These are phyloP conservation scores for Suillus clintonianus DNA, from an alignment of 768 basidiomycete species.

Conservation along the genomic window DNA sequence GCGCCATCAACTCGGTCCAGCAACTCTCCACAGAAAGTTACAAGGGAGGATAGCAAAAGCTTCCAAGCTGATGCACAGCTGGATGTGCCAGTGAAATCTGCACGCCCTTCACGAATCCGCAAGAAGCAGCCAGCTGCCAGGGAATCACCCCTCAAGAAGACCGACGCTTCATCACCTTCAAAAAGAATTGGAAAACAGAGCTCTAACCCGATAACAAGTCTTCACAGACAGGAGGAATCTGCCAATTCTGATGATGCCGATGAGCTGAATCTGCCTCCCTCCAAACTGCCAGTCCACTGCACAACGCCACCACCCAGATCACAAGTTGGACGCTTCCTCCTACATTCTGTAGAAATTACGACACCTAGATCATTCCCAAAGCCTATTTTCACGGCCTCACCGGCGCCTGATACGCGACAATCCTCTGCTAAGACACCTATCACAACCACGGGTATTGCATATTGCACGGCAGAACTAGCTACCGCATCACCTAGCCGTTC, in stretches of 20 bases:
- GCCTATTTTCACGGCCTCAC: constrained; percentile 12
- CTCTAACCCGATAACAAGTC: background rate
- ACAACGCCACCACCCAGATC: constrained; percentile 24
- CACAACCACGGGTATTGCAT: constrained; percentile 19
- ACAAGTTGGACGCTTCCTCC: constrained; percentile 21
- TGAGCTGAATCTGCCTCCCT: constrained; percentile 28
- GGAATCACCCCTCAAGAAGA: constrained; percentile 6
- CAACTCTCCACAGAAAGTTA: background rate
- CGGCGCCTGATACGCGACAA: background rate
- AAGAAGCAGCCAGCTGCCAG: background rate
- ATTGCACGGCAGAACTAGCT: constrained; percentile 1
- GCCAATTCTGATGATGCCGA: constrained; percentile 20
- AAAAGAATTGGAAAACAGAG: background rate
- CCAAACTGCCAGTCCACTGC: constrained; percentile 13
- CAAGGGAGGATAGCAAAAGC: background rate
- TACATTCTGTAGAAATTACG: constrained; percentile 33
- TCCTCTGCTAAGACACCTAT: constrained; percentile 8
- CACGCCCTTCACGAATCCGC: constrained; percentile 1
- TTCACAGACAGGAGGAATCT: background rate
- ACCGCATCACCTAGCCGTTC: background rate
- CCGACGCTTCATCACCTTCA: background rate
- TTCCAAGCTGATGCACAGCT: background rate
- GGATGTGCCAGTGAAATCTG: background rate
- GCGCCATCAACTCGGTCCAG: background rate
- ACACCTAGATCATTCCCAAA: constrained; percentile 23